A percentile compares a stretch with the other conserved stretches of the same genome.
Conservation (phyloP, 495 filamentous ascomycete genomes). For the Penicillium coffeae region DNA sequence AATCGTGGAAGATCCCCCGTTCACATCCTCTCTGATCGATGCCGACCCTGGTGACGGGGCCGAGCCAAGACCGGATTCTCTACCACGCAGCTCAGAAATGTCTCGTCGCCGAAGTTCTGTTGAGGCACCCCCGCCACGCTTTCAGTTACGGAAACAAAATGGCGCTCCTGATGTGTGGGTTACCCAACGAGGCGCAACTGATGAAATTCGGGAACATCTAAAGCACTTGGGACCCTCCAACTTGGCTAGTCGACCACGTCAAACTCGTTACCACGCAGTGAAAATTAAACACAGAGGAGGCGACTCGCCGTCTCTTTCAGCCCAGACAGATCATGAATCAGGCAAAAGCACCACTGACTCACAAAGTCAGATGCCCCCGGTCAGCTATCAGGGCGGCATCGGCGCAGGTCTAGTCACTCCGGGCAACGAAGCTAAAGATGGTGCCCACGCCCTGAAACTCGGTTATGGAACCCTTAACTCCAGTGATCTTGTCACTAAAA, state of each 20-base stretch:
- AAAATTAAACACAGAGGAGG: slow-evolving; percentile 75
- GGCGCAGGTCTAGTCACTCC: slow-evolving; percentile 48
- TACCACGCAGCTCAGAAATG: slow-evolving; percentile 7
- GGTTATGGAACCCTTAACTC: slow-evolving; percentile 58
- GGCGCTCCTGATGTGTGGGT: slow-evolving; percentile 30
- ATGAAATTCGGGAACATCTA: slow-evolving; percentile 76
- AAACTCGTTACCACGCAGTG: slow-evolving; percentile 80
- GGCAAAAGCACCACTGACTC: slow-evolving; percentile 27
- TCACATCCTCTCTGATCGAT: slow-evolving; percentile 21
- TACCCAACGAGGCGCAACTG: slow-evolving; percentile 37
- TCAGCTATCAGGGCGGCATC: slow-evolving; percentile 44
- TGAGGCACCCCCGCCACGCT: slow-evolving; percentile 49
- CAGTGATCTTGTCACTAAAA: slow-evolving; percentile 17
- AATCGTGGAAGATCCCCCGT: slow-evolving; percentile 48
- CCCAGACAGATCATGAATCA: slow-evolving; percentile 36
- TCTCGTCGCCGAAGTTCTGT: slow-evolving; percentile 41
- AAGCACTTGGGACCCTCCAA: slow-evolving; percentile 93
- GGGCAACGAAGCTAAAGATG: slow-evolving; percentile 61
- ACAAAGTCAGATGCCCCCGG: slow-evolving; percentile 15
- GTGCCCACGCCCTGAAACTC: slow-evolving; percentile 60
- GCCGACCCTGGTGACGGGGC: slow-evolving; percentile 38
- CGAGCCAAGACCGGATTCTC: slow-evolving; percentile 14
- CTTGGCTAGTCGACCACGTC: slow-evolving; percentile 73
- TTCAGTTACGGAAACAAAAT: slow-evolving; percentile 38
- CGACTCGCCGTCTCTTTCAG: slow-evolving; percentile 37